These are phyloP conservation scores for Chytriomyces sp. DNA, from an alignment of 192 early-diverging fungal species.

Conservation along the genomic window DNA sequence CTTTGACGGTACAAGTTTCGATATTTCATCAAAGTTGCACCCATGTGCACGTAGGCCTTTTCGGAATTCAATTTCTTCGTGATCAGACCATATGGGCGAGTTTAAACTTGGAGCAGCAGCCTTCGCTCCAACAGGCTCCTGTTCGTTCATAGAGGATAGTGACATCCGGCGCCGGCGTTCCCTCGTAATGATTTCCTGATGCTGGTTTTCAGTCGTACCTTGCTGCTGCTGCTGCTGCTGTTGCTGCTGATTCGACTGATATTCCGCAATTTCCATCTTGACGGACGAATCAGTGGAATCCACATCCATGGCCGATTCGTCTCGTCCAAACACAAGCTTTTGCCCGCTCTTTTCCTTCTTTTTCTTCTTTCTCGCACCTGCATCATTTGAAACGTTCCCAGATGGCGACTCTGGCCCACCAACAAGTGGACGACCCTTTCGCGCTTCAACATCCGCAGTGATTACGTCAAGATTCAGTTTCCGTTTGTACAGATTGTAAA, in stretches of 20 bases:
- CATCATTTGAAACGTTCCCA: neutral
- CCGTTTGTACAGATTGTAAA: conserved; percentile 77
- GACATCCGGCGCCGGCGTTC: neutral
- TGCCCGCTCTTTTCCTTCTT: conserved; percentile 9
- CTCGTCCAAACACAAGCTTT: neutral
- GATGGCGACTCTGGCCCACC: neutral
- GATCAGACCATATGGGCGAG: conserved; percentile 85
- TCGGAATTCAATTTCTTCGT: conserved; percentile 76
- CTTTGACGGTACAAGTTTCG: conserved; percentile 75
- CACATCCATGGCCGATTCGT: neutral
- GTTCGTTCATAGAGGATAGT: conserved; percentile 21
- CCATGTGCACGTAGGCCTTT: conserved; percentile 68
- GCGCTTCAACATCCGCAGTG: conserved; percentile 16
- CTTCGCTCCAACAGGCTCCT: neutral
- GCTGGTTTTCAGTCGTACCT: neutral
- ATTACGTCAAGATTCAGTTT: conserved; percentile 46
- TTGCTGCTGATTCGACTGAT: neutral
- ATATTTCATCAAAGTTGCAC: conserved; percentile 78
- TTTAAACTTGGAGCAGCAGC: neutral
- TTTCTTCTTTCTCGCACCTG: conserved; percentile 6
- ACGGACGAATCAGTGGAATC: neutral
- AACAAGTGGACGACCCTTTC: neutral
- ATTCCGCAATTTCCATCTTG: neutral
- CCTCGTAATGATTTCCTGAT: neutral
- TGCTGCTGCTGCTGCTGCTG: neutral